phyloP scores from a whole-genome alignment of 2,329 filamentous ascomycete genomes.

The Sporothrix brasiliensis region DNA sequence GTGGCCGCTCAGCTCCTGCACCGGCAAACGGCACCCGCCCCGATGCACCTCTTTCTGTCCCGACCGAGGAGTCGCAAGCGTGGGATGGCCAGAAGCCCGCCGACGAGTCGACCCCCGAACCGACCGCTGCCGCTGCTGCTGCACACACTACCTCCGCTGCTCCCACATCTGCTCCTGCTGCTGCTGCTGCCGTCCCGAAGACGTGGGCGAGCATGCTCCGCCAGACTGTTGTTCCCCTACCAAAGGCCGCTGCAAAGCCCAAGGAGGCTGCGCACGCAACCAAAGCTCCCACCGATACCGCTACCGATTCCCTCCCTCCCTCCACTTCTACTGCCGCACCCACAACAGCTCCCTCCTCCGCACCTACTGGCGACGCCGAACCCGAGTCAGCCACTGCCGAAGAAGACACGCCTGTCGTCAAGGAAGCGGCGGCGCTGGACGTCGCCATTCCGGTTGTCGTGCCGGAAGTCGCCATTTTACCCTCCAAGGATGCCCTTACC shows the following conservation, averaged over 20 bases:
- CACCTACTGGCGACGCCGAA: slow-evolving; percentile 39
- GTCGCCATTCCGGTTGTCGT: slow-evolving; percentile 48
- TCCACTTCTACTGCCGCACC: slow-evolving; percentile 38
- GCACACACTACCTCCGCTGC: slow-evolving; percentile 38
- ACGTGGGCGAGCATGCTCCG: slow-evolving; percentile 78
- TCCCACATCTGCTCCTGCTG: slow-evolving; percentile 40
- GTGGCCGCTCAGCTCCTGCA: slow-evolving; percentile 64
- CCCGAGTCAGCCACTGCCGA: slow-evolving; percentile 43
- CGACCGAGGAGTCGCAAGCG: slow-evolving; percentile 69
- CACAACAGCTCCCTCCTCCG: slow-evolving; percentile 13
- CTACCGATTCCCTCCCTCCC: slow-evolving; percentile 48
- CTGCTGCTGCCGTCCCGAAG: slow-evolving; percentile 51
- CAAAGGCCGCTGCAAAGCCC: slow-evolving; percentile 38
- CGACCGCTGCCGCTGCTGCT: slow-evolving; percentile 40
- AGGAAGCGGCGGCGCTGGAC: slow-evolving; percentile 39
- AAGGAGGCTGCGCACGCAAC: slow-evolving; percentile 40
- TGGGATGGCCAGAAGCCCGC: slow-evolving; percentile 56
- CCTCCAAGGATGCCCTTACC: slow-evolving; percentile 81
- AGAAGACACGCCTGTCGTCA: slow-evolving; percentile 40
- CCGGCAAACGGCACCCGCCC: slow-evolving; percentile 64
- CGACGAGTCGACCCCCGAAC: slow-evolving; percentile 44
- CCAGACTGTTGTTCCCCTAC: slow-evolving; percentile 53
- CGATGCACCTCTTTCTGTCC: slow-evolving; percentile 64
- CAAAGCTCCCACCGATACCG: slow-evolving; percentile 42
- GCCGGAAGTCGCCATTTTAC: slow-evolving; percentile 61